These are phyloP conservation scores for Vitis hybrid DNA, from an alignment of 177 flowering plant species.

Conservation along the genomic window DNA sequence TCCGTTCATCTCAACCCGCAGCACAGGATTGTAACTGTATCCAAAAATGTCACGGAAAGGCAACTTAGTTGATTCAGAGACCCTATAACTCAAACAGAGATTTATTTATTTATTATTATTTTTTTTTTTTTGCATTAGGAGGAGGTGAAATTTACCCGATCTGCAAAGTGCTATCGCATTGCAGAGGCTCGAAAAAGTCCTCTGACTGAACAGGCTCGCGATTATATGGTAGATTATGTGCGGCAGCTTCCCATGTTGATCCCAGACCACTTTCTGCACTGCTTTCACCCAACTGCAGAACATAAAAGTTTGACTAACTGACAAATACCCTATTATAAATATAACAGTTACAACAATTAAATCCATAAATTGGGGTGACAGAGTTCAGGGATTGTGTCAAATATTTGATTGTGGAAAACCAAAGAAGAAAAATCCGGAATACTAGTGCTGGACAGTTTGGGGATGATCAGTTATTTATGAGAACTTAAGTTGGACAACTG, in stretches of 20 bases:
- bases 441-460: neutral
- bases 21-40: slow-evolving; percentile 21
- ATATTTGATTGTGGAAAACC: too few species aligned
- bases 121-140: too few species aligned
- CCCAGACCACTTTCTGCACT: slow-evolving; percentile 25
- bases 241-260: slow-evolving; percentile 33
- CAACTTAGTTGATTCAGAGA: too few species aligned
- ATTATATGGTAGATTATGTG: slow-evolving; percentile 22
- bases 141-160: slow-evolving; percentile 33
- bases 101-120: too few species aligned
- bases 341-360: too few species aligned
- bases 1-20: slow-evolving; percentile 19
- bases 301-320: neutral
- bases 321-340: too few species aligned
- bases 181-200: slow-evolving; percentile 47
- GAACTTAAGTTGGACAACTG: too few species aligned
- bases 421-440: neutral
- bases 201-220: slow-evolving; percentile 34
- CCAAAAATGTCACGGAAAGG: neutral
- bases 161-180: slow-evolving; percentile 40
- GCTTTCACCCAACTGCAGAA: slow-evolving; percentile 36
- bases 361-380: too few species aligned
- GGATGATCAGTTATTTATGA: neutral
- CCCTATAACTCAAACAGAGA: too few species aligned
- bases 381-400: too few species aligned